Evolutionary conservation across 176 grass and related monocot genomes (phyloP).

Genomic region (Lolium rigidum): DNA sequence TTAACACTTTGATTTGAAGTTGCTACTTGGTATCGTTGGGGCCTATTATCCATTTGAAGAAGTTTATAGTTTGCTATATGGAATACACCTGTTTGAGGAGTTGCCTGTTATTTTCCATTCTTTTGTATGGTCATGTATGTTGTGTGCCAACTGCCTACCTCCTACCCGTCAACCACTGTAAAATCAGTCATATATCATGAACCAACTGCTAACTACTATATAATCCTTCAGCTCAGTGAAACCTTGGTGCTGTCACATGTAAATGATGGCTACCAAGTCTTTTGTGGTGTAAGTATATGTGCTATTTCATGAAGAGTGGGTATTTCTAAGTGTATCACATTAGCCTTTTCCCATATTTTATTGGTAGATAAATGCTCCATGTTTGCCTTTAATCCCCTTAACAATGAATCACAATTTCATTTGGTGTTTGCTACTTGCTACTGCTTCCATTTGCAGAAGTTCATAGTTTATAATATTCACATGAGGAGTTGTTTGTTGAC

Average conservation of each 20-base stretch:
- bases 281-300: slow-evolving; percentile 24
- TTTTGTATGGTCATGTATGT: background rate
- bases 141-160: slow-evolving; percentile 4
- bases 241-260: background rate
- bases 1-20: background rate
- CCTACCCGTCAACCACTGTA: background rate
- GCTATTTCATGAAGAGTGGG: background rate
- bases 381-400: background rate
- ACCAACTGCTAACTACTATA: slow-evolving; percentile 30
- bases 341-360: background rate
- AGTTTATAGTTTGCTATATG: background rate
- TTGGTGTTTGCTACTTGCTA: background rate
- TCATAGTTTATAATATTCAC: background rate
- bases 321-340: slow-evolving; percentile 22
- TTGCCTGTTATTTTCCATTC: background rate
- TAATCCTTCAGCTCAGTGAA: slow-evolving; percentile 1
- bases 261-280: slow-evolving; percentile 32
- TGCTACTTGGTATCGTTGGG: background rate
- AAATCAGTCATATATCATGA: background rate
- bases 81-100: background rate
- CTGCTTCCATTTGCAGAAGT: background rate
- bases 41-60: background rate
- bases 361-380: background rate
- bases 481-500: background rate
- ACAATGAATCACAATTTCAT: background rate